Evolutionary conservation across 2,329 filamentous ascomycete species (phyloP).

Genomic region (Chaetothyriales sp.): DNA sequence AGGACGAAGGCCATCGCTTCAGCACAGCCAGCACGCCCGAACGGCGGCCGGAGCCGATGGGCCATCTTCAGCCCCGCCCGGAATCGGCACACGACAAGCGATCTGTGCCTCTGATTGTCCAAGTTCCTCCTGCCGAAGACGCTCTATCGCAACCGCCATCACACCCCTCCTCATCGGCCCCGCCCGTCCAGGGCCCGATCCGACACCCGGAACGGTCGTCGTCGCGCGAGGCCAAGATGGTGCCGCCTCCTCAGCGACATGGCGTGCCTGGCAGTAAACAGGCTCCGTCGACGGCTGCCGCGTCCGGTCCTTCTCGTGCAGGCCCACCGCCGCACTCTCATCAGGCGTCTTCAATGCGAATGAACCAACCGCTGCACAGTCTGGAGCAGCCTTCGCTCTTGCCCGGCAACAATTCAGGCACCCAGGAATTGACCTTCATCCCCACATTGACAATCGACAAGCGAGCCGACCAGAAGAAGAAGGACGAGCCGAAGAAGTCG

Average conservation of each 20-base stretch:
- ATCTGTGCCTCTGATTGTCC: conserved; percentile 41
- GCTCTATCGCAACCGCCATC: conserved; percentile 9
- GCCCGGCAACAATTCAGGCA: conserved; percentile 56
- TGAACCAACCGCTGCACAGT: conserved; percentile 27
- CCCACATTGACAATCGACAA: conserved; percentile 63
- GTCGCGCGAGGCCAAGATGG: conserved; percentile 25
- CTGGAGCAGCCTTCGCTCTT: conserved; percentile 58
- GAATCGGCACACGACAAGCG: conserved; percentile 37
- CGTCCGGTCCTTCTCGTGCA: conserved; percentile 12
- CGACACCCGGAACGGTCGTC: conserved; percentile 40
- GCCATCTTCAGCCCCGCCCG: conserved; percentile 43
- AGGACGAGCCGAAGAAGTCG: conserved; percentile 60
- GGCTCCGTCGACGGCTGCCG: conserved; percentile 5
- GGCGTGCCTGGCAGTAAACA: conserved; percentile 21
- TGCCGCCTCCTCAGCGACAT: conserved; percentile 32
- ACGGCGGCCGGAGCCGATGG: conserved; percentile 41
- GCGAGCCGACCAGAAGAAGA: conserved; percentile 63
- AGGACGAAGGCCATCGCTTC: conserved; percentile 17
- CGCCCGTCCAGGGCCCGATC: conserved; percentile 21
- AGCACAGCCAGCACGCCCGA: conserved; percentile 26
- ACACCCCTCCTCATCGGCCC: conserved; percentile 6
- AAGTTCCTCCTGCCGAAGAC: conserved; percentile 15
- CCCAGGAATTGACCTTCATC: conserved; percentile 67
- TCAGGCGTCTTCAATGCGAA: conserved; percentile 16
- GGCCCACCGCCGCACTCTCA: conserved; percentile 16